Evolutionary conservation across 345 rosid genomes (phyloP), one percentile per base, ranked within the genome.

Genomic region (Alliaria petiolata): DNA sequence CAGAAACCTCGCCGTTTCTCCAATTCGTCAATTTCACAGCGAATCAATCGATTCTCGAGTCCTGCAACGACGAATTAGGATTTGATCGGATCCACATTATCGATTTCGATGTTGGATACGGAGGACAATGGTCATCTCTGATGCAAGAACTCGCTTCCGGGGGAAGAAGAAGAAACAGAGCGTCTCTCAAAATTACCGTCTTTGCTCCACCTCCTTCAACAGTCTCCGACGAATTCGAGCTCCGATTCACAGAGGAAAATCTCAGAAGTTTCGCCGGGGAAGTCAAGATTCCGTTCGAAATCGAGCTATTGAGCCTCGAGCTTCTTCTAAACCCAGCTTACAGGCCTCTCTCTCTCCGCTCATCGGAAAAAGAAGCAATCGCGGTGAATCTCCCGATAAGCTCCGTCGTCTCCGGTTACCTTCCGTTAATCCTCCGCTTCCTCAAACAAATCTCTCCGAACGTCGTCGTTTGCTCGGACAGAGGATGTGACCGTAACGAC

Each of bases 91-190:
- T 93, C 63, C 98, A 93, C 84, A 82, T 93, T 74, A 50, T 93
- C 43, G 96, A 92, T 80, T 93, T 93, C 28, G 97, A 93, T 58
- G 73, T 93, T 9, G 96, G 96, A 3, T 91, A 79, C 57, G 98
- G 98, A 14, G 93, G 91, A 40, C 97, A 91, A 69, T 91, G 97
- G 96, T 87, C 98, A 15, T 93, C 98, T 65, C 69, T 93, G 15
- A 89, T 93, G 88, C 98, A 91, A 70, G 98, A 93, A 56, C 96
- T 93, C 31, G 87, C 86, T 20, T 33, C 78, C 11, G 65, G 49
- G 6, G 69, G 60, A 22, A 49, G 54, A 45, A 75, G 70, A 53
- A 75, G 82, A 70, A 84, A 64, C 47, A 84, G 85, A 14, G 82
- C 82, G 26, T 77, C 85, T 8, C 81, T 93, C 1, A 90, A 84